Conservation (phyloP, 495 filamentous ascomycete genomes). For the Penicillium paradoxum region DNA sequence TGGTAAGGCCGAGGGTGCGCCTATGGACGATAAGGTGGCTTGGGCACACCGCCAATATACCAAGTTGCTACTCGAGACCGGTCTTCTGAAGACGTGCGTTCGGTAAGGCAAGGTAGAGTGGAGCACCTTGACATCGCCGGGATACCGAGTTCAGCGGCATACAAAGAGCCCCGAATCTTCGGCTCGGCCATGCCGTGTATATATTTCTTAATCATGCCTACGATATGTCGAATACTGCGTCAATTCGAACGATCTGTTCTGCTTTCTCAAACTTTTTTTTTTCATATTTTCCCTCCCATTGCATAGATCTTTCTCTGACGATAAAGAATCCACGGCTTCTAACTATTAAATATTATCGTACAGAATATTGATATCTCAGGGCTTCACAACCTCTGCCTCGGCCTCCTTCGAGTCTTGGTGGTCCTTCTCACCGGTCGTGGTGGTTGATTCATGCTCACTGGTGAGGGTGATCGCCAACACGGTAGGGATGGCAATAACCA, state of each 20-base stretch:
- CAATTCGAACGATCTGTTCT: background rate
- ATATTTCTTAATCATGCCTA: constrained; percentile 13
- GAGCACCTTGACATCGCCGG: background rate
- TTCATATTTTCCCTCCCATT: background rate
- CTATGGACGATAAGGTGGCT: constrained; percentile 52
- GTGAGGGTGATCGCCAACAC: constrained; percentile 43
- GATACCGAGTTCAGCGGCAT: background rate
- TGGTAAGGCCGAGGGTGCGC: constrained; percentile 38
- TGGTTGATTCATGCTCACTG: constrained; percentile 7
- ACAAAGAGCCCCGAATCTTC: background rate
- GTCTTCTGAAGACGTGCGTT: constrained; percentile 29
- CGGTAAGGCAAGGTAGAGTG: background rate
- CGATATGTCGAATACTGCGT: background rate
- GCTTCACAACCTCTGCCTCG: constrained; percentile 1
- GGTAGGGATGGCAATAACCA: constrained; percentile 67
- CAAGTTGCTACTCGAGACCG: constrained; percentile 58
- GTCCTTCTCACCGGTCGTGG: background rate
- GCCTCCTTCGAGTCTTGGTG: background rate
- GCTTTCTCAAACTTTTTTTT: background rate
- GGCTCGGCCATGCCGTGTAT: constrained; percentile 10
- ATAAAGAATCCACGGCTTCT: background rate
- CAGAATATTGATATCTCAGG: background rate
- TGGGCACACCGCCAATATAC: constrained; percentile 61
- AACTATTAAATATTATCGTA: background rate
- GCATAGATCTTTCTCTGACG: background rate